Conservation (phyloP, 169 alveolate genomes). For the Plasmodium chabaudi region DNA sequence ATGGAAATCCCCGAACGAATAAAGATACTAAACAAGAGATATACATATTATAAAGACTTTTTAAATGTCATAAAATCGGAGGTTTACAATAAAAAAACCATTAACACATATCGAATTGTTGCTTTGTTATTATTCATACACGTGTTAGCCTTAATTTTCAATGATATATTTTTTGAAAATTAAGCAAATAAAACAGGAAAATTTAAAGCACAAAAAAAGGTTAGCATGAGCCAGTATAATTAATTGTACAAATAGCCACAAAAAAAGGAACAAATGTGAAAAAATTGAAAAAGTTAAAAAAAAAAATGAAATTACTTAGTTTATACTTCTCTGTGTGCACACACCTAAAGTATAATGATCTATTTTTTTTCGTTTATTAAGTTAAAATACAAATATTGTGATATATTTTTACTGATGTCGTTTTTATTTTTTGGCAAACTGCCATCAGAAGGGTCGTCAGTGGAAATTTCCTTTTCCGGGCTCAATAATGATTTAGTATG, state of each 20-base stretch:
- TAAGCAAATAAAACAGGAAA: constrained; percentile 1
- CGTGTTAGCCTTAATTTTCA: constrained; percentile 58
- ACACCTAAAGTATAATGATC: no score
- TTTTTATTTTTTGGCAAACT: background rate
- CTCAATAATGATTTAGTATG: background rate
- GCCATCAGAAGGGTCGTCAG: background rate
- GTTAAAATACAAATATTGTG: constrained; percentile 23
- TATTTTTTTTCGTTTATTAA: no score
- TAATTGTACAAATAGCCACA: background rate
- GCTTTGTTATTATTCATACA: constrained; percentile 66
- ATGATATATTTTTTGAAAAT: constrained; percentile 50
- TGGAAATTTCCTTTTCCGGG: background rate
- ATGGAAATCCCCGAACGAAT: constrained; percentile 75
- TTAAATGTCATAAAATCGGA: constrained; percentile 67
- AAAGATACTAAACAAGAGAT: constrained; percentile 61
- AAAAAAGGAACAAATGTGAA: background rate
- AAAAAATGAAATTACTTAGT: background rate
- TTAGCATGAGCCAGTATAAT: background rate
- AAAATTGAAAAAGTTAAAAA: background rate
- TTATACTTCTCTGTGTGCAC: background rate
- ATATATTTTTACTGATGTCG: constrained; percentile 1
- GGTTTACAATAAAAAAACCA: constrained; percentile 58
- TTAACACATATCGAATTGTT: constrained; percentile 44
- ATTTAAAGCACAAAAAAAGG: background rate
- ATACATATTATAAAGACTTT: constrained; percentile 71